Evolutionary conservation across 345 rosid genomes (phyloP).

Genomic region (Aquilaria sinensis): DNA sequence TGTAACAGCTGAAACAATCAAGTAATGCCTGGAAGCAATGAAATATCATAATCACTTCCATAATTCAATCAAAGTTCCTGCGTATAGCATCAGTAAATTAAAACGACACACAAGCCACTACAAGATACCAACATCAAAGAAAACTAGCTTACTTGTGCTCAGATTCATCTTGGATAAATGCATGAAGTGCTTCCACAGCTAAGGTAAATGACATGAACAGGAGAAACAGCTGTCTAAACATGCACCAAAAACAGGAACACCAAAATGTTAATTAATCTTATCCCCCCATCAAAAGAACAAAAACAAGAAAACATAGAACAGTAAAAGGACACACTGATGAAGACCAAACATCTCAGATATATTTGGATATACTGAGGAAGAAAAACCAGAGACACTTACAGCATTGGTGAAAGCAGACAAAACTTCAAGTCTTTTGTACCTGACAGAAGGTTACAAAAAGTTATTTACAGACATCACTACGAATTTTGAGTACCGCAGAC

Average conservation of each 20-base stretch:
- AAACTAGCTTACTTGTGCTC: constrained; percentile 82
- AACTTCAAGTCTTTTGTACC: constrained; percentile 93
- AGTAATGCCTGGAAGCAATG: constrained; percentile 69
- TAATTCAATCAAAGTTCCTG: background rate
- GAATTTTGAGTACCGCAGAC: no score
- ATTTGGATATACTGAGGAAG: no score
- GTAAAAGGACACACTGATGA: no score
- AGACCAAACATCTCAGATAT: no score
- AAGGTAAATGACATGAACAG: constrained; percentile 98
- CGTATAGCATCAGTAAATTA: background rate
- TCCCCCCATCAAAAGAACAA: constrained; percentile 1
- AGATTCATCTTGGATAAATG: constrained; percentile 95
- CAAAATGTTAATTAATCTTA: constrained; percentile 35
- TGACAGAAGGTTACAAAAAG: constrained; percentile 17
- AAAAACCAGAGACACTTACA: constrained; percentile 47
- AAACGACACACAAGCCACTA: constrained; percentile 5
- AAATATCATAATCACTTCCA: background rate
- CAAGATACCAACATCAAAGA: constrained; percentile 1
- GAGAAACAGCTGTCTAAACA: constrained; percentile 99
- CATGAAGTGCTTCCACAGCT: constrained; percentile 99
- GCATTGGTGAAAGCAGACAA: constrained; percentile 96
- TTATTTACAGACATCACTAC: background rate
- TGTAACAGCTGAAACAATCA: constrained; percentile 96
- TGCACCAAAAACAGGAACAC: constrained; percentile 46
- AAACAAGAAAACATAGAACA: constrained; percentile 5